Conservation (phyloP, 306 rosid genomes). For the Citrullus mucosospermus region DNA sequence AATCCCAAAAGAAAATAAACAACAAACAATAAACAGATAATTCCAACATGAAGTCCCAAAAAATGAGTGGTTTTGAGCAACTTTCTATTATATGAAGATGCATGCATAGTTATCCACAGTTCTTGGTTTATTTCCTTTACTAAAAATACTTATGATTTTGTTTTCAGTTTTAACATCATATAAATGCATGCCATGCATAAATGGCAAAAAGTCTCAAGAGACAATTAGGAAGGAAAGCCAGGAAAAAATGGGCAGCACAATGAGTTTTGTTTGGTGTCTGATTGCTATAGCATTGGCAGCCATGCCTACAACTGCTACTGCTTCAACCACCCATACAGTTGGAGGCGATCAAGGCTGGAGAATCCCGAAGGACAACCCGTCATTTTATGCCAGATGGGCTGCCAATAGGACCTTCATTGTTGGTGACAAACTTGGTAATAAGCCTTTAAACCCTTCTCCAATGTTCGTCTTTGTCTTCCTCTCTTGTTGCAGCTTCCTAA, state of each 20-base stretch:
- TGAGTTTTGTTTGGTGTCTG: neutral
- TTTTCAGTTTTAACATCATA: neutral
- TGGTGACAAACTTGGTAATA: conserved; percentile 16
- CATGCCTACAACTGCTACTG: neutral
- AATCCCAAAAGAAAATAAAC: too few species aligned
- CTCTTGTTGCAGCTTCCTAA: neutral
- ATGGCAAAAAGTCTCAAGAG: neutral
- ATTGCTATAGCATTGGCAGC: neutral
- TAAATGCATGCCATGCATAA: neutral
- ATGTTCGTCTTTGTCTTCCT: neutral
- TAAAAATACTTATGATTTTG: neutral
- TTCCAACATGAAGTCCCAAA: neutral
- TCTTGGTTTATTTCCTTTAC: neutral
- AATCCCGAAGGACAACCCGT: neutral
- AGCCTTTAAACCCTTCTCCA: neutral
- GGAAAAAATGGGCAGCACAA: neutral
- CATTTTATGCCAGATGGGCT: conserved; percentile 7
- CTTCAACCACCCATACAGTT: neutral
- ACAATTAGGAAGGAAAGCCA: neutral
- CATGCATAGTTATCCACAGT: neutral
- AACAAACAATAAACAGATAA: neutral
- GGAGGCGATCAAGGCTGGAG: conserved; percentile 15
- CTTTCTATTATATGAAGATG: too few species aligned
- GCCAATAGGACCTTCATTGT: neutral
- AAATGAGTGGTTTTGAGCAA: neutral